Evolutionary conservation across 805 yeast genomes (phyloP), one percentile per base, ranked within the genome.

Genomic region (Myxozyma vanderwaltii): DNA sequence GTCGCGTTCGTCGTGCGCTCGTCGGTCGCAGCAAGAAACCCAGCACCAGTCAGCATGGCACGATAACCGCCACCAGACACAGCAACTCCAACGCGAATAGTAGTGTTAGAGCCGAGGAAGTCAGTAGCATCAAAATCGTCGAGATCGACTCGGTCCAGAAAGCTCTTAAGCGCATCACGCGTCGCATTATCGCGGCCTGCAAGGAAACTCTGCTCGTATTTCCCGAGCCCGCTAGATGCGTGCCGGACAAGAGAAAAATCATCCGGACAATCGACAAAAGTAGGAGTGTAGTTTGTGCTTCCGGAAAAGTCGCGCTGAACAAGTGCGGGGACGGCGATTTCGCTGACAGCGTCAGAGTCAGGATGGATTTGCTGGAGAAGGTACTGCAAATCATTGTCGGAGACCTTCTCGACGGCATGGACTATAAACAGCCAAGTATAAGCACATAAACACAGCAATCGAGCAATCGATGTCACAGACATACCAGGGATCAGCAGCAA

Each of bases 1-100:
- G 83, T 76, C 6, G 84, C 79, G 58, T 78, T 80, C 1, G 70
- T 73, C 1, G 92, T 84, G 65, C 94, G 76, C 64, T 82, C 82
- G 70, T 89, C 96, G 58, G 88, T 73, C 1, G 92, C 96, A 0
- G 91, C 76, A n/a, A 89, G 73, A 68, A 83, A 82, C 38, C 96
- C 96, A 3, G 94, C 96, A 1, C 95, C 96, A 58, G 79, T 74
- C 45, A 89, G 73, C 89, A 90, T 88, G 36, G 96, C 94, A 63
- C 96, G 78, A 71, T 88, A 91, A 4, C 97, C 97, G 67, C 97
- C 97, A 46, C 97, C 97, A 17, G 89, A 83, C 65, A 85, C 83
- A 5, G 90, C 85, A 15, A 75, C 59, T 6, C 77, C 79, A 31
- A 73, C 63, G 15, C 55, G 54, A 47, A 72, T 50, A 19, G 65